A percentile compares a stretch with the other conserved stretches of the same genome.
Conservation (phyloP, 78 protist genomes). For the Cyanophora paradoxa region DNA sequence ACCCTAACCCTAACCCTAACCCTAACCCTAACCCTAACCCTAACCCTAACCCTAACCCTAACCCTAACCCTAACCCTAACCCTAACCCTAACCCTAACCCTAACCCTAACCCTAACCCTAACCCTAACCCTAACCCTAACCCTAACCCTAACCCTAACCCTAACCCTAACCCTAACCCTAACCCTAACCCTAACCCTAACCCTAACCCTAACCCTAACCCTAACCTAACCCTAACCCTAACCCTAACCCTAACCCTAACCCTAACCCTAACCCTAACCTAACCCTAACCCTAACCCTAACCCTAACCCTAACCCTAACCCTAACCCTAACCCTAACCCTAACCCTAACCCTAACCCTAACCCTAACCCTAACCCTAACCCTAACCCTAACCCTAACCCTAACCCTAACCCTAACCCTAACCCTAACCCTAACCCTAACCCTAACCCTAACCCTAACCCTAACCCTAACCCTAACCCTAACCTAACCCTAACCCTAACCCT, state of each 20-base stretch:
- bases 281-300: no score
- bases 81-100: conserved; percentile 12
- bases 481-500: no score
- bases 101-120: conserved; percentile 10
- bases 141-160: conserved; percentile 11
- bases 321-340: conserved; percentile 10
- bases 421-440: conserved; percentile 12
- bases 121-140: conserved; percentile 11
- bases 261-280: no score
- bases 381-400: conserved; percentile 10
- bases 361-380: conserved; percentile 11
- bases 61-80: conserved; percentile 11
- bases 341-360: conserved; percentile 11
- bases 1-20: conserved; percentile 11
- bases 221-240: no score
- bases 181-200: conserved; percentile 11
- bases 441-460: no score
- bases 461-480: no score
- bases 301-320: conserved; percentile 12
- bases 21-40: conserved; percentile 12
- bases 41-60: conserved; percentile 8
- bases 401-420: conserved; percentile 11
- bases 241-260: no score
- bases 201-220: no score
- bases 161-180: no score